These are phyloP conservation scores for Anethum foeniculum DNA, from an alignment of 140 eudicot genomes.

Conservation along the genomic window DNA sequence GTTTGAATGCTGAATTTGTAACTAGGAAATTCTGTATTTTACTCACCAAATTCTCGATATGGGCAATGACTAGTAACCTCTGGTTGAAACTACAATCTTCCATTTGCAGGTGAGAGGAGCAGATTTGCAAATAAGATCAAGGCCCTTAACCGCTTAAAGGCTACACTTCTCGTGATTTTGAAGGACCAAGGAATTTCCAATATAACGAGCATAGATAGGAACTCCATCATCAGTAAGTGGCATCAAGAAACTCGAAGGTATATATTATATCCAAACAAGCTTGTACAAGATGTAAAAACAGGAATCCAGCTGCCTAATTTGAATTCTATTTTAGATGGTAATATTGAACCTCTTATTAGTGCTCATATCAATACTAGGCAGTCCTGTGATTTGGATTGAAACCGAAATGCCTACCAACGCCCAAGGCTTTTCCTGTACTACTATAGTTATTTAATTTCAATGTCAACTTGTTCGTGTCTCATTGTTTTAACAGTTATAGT, in stretches of 20 bases:
- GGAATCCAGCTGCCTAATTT: constrained; percentile 69
- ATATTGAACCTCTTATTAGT: constrained; percentile 59
- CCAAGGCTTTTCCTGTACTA: too few species aligned
- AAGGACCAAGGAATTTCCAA: constrained; percentile 43
- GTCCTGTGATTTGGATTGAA: constrained; percentile 28
- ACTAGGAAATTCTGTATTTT: too few species aligned
- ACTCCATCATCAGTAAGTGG: constrained; percentile 34
- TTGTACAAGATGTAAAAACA: constrained; percentile 77
- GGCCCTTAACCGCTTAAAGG: constrained; percentile 82
- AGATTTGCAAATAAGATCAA: constrained; percentile 66
- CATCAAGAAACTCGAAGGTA: constrained; percentile 64
- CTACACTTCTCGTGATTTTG: constrained; percentile 51
- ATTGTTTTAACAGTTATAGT: too few species aligned
- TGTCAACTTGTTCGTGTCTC: too few species aligned
- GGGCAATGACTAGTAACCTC: too few species aligned
- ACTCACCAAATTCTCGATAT: too few species aligned
- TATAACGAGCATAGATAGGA: constrained; percentile 32
- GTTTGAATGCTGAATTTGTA: not conserved
- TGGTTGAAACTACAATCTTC: not conserved
- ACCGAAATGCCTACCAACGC: not conserved
- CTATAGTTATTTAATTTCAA: too few species aligned
- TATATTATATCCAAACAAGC: constrained; percentile 52
- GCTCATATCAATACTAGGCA: constrained; percentile 68
- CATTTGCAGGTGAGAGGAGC: constrained; percentile 73
- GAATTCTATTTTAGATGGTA: constrained; percentile 61